Conservation (phyloP, 129 eudicot genomes). For the Scalesia atractyloides region DNA sequence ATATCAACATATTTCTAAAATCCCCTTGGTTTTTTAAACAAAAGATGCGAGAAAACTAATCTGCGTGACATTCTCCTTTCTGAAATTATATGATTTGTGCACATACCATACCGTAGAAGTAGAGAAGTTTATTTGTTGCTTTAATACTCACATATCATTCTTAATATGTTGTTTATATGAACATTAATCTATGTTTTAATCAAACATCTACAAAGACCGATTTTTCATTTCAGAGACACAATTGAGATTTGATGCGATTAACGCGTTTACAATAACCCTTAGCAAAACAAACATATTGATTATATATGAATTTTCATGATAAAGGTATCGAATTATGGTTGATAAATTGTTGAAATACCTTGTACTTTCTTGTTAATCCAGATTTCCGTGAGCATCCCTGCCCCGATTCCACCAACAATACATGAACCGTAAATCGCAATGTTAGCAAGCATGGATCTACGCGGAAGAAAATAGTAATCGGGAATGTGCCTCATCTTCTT, state of each 20-base stretch:
- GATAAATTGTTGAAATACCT: conserved; percentile 51
- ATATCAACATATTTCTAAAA: no score
- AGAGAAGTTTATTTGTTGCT: neutral
- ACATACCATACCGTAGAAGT: neutral
- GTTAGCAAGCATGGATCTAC: conserved; percentile 63
- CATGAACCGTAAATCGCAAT: conserved; percentile 76
- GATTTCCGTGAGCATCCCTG: conserved; percentile 85
- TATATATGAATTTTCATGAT: neutral
- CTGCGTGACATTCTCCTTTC: conserved; percentile 1
- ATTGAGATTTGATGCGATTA: neutral
- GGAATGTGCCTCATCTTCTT: conserved; percentile 73
- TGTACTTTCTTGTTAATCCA: conserved; percentile 88
- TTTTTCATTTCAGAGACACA: neutral
- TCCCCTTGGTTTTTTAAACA: neutral
- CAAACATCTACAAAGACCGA: neutral
- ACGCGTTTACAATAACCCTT: neutral
- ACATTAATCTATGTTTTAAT: neutral
- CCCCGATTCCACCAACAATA: conserved; percentile 86
- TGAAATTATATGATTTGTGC: neutral
- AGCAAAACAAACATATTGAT: conserved; percentile 8
- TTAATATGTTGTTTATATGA: neutral
- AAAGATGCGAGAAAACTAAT: conserved; percentile 1
- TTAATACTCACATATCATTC: conserved; percentile 1
- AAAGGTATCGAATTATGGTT: no score
- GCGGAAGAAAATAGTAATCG: conserved; percentile 83